Conservation (phyloP, 345 rosid species). For the Excoecaria cochinchinensis region DNA sequence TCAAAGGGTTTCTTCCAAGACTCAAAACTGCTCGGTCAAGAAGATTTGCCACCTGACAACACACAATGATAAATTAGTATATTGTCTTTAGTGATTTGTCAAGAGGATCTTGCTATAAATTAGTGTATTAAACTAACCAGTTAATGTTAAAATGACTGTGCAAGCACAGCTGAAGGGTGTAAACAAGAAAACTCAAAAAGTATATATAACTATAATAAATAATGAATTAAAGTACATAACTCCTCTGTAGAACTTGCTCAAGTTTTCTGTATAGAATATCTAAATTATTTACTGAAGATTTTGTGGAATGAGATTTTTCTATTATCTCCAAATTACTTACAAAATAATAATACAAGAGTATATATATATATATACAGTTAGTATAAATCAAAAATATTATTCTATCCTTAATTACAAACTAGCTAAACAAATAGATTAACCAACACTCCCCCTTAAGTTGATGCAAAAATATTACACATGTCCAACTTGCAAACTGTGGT, state of each 20-base stretch:
- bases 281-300: too few species aligned
- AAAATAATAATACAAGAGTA: too few species aligned
- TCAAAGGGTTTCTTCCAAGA: constrained; percentile 77
- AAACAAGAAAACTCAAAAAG: constrained; percentile 1
- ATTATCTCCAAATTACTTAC: too few species aligned
- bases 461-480: too few species aligned
- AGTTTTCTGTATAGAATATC: neutral
- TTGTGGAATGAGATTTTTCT: too few species aligned
- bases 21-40: constrained; percentile 69
- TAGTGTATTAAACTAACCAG: neutral
- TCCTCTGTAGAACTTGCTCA: neutral
- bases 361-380: too few species aligned
- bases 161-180: neutral
- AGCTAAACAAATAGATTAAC: too few species aligned
- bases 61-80: constrained; percentile 6
- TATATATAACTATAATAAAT: neutral
- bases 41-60: constrained; percentile 64
- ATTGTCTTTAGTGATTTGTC: neutral
- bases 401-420: too few species aligned
- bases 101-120: neutral
- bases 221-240: neutral
- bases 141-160: neutral
- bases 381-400: too few species aligned
- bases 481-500: too few species aligned
- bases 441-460: too few species aligned